Evolutionary conservation across 768 basidiomycete genomes (phyloP).

Genomic region (Trametes villosa): DNA sequence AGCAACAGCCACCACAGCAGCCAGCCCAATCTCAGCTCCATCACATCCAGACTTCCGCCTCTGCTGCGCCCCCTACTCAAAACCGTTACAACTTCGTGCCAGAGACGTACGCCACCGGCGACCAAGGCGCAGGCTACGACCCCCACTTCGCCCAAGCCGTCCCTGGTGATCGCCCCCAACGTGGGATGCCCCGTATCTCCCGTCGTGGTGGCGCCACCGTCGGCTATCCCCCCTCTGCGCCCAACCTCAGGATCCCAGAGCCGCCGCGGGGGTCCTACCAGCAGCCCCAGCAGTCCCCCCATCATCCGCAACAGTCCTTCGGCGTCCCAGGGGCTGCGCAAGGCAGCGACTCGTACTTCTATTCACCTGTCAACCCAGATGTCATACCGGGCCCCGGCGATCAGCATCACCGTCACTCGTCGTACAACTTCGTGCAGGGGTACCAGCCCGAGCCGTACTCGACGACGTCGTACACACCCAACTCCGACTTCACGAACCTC

Average conservation of each 20-base stretch:
- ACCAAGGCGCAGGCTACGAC: conserved; percentile 9
- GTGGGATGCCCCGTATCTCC: conserved; percentile 19
- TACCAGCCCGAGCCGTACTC: conserved; percentile 24
- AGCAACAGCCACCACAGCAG: conserved; percentile 15
- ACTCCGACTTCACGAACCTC: conserved; percentile 18
- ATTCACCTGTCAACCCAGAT: conserved; percentile 9
- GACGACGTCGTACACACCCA: conserved; percentile 21
- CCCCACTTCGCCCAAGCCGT: conserved; percentile 7
- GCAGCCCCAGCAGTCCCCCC: conserved; percentile 15
- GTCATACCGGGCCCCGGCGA: conserved; percentile 10
- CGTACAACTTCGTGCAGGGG: conserved; percentile 24
- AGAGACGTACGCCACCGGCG: conserved; percentile 6
- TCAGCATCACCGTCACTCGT: conserved; percentile 17
- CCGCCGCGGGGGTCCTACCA: conserved; percentile 1
- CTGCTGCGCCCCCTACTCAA: conserved; percentile 15
- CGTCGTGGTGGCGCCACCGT: conserved; percentile 11
- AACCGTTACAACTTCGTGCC: conserved; percentile 27
- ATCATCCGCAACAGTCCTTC: conserved; percentile 9
- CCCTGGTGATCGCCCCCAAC: conserved; percentile 20
- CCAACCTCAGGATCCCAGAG: conserved; percentile 13
- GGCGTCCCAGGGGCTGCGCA: conserved; percentile 1
- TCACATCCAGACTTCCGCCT: conserved; percentile 12
- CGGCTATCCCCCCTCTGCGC: conserved; percentile 4
- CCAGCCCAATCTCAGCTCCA: conserved; percentile 19
- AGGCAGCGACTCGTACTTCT: conserved; percentile 22